These are phyloP conservation scores for Gossypium mustelinum DNA, from an alignment of 345 rosid species.

Conservation along the genomic window DNA sequence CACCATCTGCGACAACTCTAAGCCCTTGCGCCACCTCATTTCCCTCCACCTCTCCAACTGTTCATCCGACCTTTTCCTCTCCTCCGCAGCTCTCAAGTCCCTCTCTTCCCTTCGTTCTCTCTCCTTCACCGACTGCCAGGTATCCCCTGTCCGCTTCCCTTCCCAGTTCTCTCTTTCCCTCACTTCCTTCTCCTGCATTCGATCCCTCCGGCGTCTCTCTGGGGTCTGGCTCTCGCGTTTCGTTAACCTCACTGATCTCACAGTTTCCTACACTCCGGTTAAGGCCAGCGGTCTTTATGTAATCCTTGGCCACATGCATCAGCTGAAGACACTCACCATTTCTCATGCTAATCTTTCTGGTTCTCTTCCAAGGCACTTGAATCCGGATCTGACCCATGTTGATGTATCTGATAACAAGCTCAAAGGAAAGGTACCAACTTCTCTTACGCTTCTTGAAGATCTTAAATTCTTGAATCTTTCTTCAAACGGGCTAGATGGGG, in stretches of 20 bases:
- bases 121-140: conserved; percentile 66
- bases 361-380: conserved; percentile 48
- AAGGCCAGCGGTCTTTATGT: conserved; percentile 66
- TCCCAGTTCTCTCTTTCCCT: conserved; percentile 55
- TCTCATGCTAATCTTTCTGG: conserved; percentile 70
- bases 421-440: conserved; percentile 65
- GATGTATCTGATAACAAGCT: conserved; percentile 75
- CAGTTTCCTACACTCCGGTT: conserved; percentile 54
- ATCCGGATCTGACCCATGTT: conserved; percentile 55
- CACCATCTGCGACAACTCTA: conserved; percentile 53
- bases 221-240: conserved; percentile 73
- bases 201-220: conserved; percentile 57
- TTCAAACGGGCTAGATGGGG: conserved; percentile 55
- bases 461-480: conserved; percentile 67
- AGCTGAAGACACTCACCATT: conserved; percentile 55
- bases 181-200: conserved; percentile 57
- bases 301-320: conserved; percentile 60
- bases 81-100: conserved; percentile 63
- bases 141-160: conserved; percentile 58
- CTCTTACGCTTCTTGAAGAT: conserved; percentile 56
- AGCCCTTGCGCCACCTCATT: conserved; percentile 71
- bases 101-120: conserved; percentile 69
- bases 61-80: conserved; percentile 56
- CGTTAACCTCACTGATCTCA: conserved; percentile 74
- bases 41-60: conserved; percentile 77